Base-by-base conservation (phyloP, 2,329 filamentous ascomycete species). In the Exserohilum rostratum region DNA sequence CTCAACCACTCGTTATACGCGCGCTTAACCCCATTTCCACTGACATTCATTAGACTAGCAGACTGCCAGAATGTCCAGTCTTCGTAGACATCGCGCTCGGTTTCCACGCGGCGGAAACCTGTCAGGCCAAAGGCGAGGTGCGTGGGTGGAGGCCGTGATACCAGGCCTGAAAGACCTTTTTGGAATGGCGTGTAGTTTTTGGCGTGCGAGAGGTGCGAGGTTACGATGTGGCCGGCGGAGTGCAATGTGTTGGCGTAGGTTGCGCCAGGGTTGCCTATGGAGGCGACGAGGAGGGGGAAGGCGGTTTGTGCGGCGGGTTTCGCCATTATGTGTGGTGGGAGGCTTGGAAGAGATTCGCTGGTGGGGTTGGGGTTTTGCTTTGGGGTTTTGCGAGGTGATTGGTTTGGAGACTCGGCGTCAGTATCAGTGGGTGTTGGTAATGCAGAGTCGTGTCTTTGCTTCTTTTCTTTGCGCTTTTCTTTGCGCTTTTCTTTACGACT, bases 31-130 rank as follows among this genome's bases (percentile, higher is more conserved):
- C 87, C 90, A 0, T 82, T 80, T 0, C 95, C 95, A 1, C 87
- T 90, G 4, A 89, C 78, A 72, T 98, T 99, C 95, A 99, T 98
- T 30, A 88, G 77, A 0, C 85, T 85, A 0, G 88, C 86, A 29
- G 87, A 91, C 72, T 95, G 88, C 76, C 90, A 87, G 13, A 96
- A 80, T 2, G 85, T 89, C 84, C 75, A 82, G 66, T 77, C 65
- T 62, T 77, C 68, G 31, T 72, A 69, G 6, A 66, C 46, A 4
- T 59, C 40, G 18, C 53, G 46, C 6, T 50, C 37, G 31, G 44
- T 46, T 27, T 51, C 18, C 15, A 53, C 43, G 34, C 56, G 58
- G 3, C 43, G 60, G 44, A 62, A 72, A 6, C 69, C 70, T 2
- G 44, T 71, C 45, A 83, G 80, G 48, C 83, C 73, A 40, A 75